These are phyloP conservation scores for Verticillium tricorpus DNA, from an alignment of 2,329 filamentous ascomycete species.

Conservation along the genomic window DNA sequence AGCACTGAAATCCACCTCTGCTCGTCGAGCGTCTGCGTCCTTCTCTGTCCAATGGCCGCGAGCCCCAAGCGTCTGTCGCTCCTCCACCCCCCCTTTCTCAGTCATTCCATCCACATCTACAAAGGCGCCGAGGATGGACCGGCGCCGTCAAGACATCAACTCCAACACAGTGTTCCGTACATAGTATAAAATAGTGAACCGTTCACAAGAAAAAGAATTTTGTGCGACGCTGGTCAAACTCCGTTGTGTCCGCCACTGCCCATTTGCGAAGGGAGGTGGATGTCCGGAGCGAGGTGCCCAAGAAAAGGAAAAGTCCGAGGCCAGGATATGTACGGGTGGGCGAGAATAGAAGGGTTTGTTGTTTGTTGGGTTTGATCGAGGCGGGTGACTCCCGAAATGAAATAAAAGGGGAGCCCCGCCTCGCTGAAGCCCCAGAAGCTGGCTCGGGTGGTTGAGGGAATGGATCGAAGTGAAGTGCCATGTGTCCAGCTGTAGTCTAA, in stretches of 20 bases:
- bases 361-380: neutral
- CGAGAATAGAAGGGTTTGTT: conserved; percentile 2
- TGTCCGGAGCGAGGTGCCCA: neutral
- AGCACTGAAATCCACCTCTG: neutral
- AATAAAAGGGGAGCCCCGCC: neutral
- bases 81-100: neutral
- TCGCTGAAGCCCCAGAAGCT: conserved; percentile 6
- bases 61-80: neutral
- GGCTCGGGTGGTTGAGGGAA: conserved; percentile 10
- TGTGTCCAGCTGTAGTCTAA: neutral
- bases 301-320: conserved; percentile 2
- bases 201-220: neutral
- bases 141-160: neutral
- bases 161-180: neutral
- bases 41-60: neutral
- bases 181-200: neutral
- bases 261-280: neutral
- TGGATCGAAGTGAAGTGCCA: conserved; percentile 11
- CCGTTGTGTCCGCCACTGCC: neutral
- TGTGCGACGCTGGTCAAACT: neutral
- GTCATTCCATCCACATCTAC: neutral
- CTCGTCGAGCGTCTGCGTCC: neutral
- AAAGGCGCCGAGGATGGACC: neutral
- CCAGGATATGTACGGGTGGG: conserved; percentile 3
- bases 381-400: neutral